These are phyloP conservation scores for Paecilomyces variotii DNA, from an alignment of 2,329 filamentous ascomycete species.

Conservation along the genomic window DNA sequence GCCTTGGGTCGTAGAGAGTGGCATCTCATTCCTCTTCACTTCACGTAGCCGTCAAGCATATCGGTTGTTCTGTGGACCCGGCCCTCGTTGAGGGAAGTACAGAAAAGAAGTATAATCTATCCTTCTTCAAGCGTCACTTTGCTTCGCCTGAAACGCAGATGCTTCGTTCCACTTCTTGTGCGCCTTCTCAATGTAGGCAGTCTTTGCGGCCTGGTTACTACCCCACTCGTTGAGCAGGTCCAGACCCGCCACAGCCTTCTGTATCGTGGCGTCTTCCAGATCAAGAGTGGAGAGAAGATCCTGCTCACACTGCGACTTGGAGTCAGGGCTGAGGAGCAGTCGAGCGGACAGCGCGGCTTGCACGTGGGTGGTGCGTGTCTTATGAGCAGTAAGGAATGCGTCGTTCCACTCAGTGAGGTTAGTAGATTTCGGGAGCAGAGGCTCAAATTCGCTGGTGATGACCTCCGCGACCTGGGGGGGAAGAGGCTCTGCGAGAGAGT, in stretches of 20 bases:
- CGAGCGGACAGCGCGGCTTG: slow-evolving; percentile 56
- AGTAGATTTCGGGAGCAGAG: slow-evolving; percentile 47
- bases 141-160: slow-evolving; percentile 25
- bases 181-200: slow-evolving; percentile 40
- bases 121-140: background rate
- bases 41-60: background rate
- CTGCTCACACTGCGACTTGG: slow-evolving; percentile 51
- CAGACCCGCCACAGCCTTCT: slow-evolving; percentile 51
- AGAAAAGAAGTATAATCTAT: background rate
- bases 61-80: background rate
- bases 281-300: slow-evolving; percentile 54
- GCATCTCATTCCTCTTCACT: background rate
- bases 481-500: slow-evolving; percentile 51
- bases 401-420: slow-evolving; percentile 59
- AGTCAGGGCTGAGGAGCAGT: slow-evolving; percentile 50
- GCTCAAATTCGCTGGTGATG: slow-evolving; percentile 60
- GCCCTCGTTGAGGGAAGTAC: background rate
- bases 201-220: slow-evolving; percentile 40
- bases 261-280: slow-evolving; percentile 42
- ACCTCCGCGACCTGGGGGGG: slow-evolving; percentile 59
- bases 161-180: slow-evolving; percentile 34
- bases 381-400: slow-evolving; percentile 56
- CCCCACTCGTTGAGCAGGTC: slow-evolving; percentile 44
- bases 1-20: background rate
- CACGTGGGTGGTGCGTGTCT: slow-evolving; percentile 53